phyloP scores from a whole-genome alignment of 1,284 basidiomycete species.

The Coniferiporia sulphurascens region DNA sequence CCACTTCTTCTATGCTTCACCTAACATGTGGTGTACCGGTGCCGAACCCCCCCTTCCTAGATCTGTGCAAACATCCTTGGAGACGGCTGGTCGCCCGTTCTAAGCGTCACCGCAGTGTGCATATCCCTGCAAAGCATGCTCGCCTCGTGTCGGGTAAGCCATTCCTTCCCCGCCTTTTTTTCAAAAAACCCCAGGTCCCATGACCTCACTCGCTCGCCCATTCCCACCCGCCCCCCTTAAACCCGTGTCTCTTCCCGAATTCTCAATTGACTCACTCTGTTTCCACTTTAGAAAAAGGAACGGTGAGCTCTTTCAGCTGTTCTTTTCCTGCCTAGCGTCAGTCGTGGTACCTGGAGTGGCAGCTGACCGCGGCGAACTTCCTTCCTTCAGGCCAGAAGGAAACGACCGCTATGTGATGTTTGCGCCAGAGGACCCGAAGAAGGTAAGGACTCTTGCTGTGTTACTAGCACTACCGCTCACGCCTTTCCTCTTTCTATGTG shows the following conservation, averaged over 20 bases:
- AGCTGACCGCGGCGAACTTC: not conserved
- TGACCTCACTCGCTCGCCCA: constrained; percentile 4
- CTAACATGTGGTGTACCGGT: not conserved
- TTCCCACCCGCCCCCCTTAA: constrained; percentile 6
- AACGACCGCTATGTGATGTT: constrained; percentile 74
- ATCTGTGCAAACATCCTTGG: constrained; percentile 84
- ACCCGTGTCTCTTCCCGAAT: constrained; percentile 7
- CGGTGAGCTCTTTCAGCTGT: constrained; percentile 11
- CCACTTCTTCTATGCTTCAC: not conserved
- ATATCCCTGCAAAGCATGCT: constrained; percentile 85
- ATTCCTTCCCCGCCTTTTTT: not conserved
- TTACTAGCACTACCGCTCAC: not conserved
- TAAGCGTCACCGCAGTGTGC: constrained; percentile 73
- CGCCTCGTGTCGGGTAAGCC: constrained; percentile 72
- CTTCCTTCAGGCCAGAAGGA: constrained; percentile 56
- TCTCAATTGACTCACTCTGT: not conserved
- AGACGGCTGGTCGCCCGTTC: constrained; percentile 81
- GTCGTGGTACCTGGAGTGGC: too few relatives aligned
- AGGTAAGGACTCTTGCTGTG: constrained; percentile 41
- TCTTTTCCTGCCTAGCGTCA: not conserved
- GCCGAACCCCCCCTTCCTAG: constrained; percentile 30
- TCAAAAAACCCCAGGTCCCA: not conserved
- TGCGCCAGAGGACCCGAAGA: constrained; percentile 86
- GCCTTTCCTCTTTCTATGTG: constrained; percentile 4
- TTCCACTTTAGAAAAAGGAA: constrained; percentile 18